Evolutionary conservation across 768 basidiomycete genomes (phyloP), one percentile per base, ranked within the genome.

Genomic region (Rubroboletus pulcherrimus): DNA sequence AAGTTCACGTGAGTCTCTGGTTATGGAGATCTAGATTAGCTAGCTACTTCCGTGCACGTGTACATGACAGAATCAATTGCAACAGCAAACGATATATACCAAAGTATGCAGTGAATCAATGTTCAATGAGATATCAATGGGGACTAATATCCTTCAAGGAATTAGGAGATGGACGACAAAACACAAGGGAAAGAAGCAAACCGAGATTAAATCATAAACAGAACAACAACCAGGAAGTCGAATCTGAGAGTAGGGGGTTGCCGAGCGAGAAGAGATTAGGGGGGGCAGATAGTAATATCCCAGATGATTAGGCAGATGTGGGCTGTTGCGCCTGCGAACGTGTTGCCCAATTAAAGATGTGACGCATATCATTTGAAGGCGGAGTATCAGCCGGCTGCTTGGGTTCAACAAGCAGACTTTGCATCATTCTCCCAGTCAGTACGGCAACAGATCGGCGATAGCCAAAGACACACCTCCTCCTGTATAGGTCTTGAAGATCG

Each of bases 401-500:
- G 45, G 91, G 91, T 69, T 93, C 91, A 55, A 93, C 86, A 56
- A 91, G 78, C 51, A 92, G 77, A 76, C 90, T 91, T 33, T 57
- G 42, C 49, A 54, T 24, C 38, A 42, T 48, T 31, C 41, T 8
- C 19, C 7, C 21, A 17, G 54, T 53, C 35, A 59, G 43, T 41
- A n/a, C 24, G 43, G 26, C 43, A 7, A 38, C 6, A 9, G 33
- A 19, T 17, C n/a, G 4, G 14, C 10, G 31, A 47, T 30, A 34
- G 17, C 26, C 45, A 11, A 14, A 41, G 24, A 68, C 81, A 38
- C 62, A 89, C 90, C 90, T 92, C 66, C 91, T 83, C 59, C 91
- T 84, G 64, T 93, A 93, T 34, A 93, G 76, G 67, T 92, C 91
- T 64, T 91, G 85, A 50, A 91, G 75, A 70, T 92, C 91, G n/a